A percentile compares a stretch with the other conserved stretches of the same genome.
Evolutionary conservation across 768 basidiomycete species (phyloP).

Genomic region (Agrocybe chaxingu): DNA sequence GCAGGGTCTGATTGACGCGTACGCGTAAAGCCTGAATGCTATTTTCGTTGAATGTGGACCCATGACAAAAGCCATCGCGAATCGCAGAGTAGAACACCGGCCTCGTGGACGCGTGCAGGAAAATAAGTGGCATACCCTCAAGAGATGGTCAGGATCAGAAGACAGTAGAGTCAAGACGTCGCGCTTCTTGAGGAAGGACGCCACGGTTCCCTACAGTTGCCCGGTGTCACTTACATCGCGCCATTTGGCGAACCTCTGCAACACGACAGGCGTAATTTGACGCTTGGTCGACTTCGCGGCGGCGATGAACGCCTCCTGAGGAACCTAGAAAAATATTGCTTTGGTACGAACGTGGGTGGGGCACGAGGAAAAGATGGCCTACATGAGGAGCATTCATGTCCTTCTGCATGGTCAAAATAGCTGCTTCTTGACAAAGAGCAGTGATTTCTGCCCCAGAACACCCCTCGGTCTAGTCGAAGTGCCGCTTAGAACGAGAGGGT

Average conservation of each 20-base stretch:
- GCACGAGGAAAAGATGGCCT: slow-evolving; percentile 23
- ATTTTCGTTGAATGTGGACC: too few relatives aligned
- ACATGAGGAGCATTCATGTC: slow-evolving; percentile 79
- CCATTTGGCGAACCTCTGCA: slow-evolving; percentile 76
- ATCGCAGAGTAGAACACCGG: too few relatives aligned
- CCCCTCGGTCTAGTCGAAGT: slow-evolving; percentile 69
- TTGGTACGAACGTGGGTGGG: neutral
- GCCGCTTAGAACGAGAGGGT: neutral
- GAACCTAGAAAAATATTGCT: slow-evolving; percentile 53
- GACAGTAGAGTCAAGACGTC: too few relatives aligned
- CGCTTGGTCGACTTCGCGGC: slow-evolving; percentile 70
- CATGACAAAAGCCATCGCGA: too few relatives aligned
- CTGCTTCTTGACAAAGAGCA: slow-evolving; percentile 94
- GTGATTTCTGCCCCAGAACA: slow-evolving; percentile 96
- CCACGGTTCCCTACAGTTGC: slow-evolving; percentile 12
- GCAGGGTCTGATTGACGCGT: too few relatives aligned
- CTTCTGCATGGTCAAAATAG: slow-evolving; percentile 85
- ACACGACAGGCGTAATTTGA: slow-evolving; percentile 82
- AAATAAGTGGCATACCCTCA: too few relatives aligned
- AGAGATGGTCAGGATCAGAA: too few relatives aligned
- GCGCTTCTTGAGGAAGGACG: too few relatives aligned
- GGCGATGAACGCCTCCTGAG: slow-evolving; percentile 65
- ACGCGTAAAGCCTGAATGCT: too few relatives aligned
- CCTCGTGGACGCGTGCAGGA: too few relatives aligned
- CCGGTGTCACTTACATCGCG: slow-evolving; percentile 23